Percentiles rank a stretch among this genome's conserved stretches.
Conservation (phyloP, 1,284 basidiomycete species). For the Marasmius tenuissimus region DNA sequence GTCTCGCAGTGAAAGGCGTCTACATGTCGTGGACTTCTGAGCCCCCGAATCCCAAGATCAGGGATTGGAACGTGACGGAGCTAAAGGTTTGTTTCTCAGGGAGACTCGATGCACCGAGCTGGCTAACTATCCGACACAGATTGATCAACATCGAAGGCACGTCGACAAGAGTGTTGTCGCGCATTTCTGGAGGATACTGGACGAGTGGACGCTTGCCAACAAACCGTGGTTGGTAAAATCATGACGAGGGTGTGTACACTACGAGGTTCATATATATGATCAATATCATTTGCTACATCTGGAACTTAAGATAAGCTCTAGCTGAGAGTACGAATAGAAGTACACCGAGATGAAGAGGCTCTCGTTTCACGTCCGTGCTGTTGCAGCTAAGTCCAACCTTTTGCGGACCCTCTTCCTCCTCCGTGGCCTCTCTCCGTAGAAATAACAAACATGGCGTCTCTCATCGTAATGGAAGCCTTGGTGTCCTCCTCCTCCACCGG, state of each 20-base stretch:
- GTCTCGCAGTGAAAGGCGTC: slow-evolving; percentile 80
- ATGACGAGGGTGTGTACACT: slow-evolving; percentile 12
- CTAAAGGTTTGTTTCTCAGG: slow-evolving; percentile 63
- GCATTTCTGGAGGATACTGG: slow-evolving; percentile 92
- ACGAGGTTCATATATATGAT: not conserved
- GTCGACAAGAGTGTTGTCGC: slow-evolving; percentile 95
- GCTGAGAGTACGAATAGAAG: not conserved
- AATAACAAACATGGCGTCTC: slow-evolving; percentile 79
- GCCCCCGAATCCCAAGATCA: slow-evolving; percentile 82
- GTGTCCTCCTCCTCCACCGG: slow-evolving; percentile 49
- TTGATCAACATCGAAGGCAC: slow-evolving; percentile 87
- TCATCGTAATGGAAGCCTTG: slow-evolving; percentile 60
- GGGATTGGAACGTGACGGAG: slow-evolving; percentile 96
- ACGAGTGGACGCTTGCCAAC: slow-evolving; percentile 79
- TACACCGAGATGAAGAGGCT: not conserved
- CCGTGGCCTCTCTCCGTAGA: slow-evolving; percentile 79
- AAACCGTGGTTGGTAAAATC: slow-evolving; percentile 72
- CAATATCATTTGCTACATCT: not conserved
- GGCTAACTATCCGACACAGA: slow-evolving; percentile 34
- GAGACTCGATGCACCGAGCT: not conserved
- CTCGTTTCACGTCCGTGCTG: not conserved
- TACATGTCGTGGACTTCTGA: slow-evolving; percentile 94
- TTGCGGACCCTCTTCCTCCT: slow-evolving; percentile 69
- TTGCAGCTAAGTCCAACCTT: slow-evolving; percentile 55
- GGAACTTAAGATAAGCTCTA: not conserved